phyloP scores from a whole-genome alignment of 2,329 filamentous ascomycete genomes.

The Apiospora aurea region DNA sequence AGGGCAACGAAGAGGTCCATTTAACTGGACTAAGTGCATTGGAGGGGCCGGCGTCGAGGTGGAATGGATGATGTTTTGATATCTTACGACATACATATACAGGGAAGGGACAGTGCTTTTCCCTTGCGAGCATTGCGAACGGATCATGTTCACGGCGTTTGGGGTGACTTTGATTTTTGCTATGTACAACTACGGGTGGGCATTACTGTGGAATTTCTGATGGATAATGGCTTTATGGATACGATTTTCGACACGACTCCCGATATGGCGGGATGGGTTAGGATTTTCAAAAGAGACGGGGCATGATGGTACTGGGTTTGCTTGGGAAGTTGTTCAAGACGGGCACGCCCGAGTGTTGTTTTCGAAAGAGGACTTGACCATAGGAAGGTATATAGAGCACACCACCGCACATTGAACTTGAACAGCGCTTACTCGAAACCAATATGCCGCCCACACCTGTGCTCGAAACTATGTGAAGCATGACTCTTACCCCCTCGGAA shows the following conservation, averaged over 20 bases:
- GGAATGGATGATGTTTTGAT: conserved; percentile 69
- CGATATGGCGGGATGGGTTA: neutral
- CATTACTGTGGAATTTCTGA: conserved; percentile 20
- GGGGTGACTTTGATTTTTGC: neutral
- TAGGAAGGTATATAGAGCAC: neutral
- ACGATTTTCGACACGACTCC: conserved; percentile 22
- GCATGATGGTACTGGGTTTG: conserved; percentile 5
- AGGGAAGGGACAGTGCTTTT: neutral
- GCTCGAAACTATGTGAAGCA: neutral
- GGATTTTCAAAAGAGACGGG: conserved; percentile 15
- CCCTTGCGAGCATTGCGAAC: conserved; percentile 11
- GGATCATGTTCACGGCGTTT: conserved; percentile 11
- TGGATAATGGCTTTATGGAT: conserved; percentile 26
- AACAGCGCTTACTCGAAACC: neutral
- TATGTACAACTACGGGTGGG: conserved; percentile 23
- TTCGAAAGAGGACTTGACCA: neutral
- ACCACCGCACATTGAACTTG: neutral
- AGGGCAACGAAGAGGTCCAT: conserved; percentile 54
- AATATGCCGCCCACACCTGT: neutral
- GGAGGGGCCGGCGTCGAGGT: conserved; percentile 63
- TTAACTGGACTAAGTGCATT: conserved; percentile 66
- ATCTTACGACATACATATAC: neutral
- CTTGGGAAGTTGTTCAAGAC: conserved; percentile 3
- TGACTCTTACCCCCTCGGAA: neutral
- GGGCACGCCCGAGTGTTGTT: neutral